Base-by-base conservation (phyloP, 306 rosid species). In the Cicer chorassanicum region DNA sequence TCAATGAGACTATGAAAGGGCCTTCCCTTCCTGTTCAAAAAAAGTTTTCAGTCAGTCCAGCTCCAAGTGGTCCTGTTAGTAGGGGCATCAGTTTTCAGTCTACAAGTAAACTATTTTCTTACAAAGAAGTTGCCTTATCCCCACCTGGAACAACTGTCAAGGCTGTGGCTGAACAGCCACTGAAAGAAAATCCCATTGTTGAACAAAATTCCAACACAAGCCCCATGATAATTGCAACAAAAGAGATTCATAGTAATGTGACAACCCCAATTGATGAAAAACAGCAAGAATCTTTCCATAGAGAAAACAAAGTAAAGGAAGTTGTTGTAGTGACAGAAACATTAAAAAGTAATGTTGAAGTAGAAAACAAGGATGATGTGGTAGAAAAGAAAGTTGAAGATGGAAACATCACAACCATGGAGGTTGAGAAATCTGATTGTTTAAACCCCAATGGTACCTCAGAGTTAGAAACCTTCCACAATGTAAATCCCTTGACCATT, bases 61-160 rank as follows among this genome's bases (percentile, higher is more conserved):
- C 89, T 73, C 68, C 68, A 62, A 60, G 67, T 50, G 92, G 88
- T 85, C 88, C 90, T 68, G 19, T 77, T 41, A 82, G 74, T 15
- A 83, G 85, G 80, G 41, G 84, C 39, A 60, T 84, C 70, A 83
- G 86, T 77, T 87, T 91, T 72, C 96, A 89, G 87, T 81, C 89
- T 49, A 85, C 92, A 11, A 91, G 97, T 50, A 91, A 94, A 72
- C 89, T 86, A 44, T 91, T 91, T 84, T 94, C 98, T 11, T 91
- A 94, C 86, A 94, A 94, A 86, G 97, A 94, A 88, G 98, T 94
- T 87, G 98, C 97, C 45, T 78, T 94, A 76, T 97, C 98, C 78
- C 96, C 95, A 7, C 98, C 98, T 18, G 97, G 98, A 64, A 90
- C 97, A 50, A 94, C 90, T 84, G 98, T 94, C 66, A 94, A 90